These are phyloP conservation scores for Diaporthe humulicola DNA, from an alignment of 2,329 filamentous ascomycete species.

Conservation along the genomic window DNA sequence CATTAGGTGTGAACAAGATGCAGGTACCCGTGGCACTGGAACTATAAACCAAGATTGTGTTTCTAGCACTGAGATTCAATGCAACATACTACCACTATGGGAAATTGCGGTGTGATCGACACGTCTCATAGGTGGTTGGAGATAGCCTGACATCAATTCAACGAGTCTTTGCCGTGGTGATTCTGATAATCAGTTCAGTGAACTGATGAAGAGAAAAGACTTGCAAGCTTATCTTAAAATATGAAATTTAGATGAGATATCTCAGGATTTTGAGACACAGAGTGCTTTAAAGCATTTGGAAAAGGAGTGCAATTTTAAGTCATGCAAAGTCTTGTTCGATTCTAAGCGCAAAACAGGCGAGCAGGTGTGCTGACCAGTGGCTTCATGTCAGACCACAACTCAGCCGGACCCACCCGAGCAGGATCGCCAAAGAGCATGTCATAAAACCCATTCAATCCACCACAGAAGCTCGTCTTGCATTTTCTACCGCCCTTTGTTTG, in stretches of 20 bases:
- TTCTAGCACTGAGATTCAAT: not conserved
- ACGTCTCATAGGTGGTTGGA: not conserved
- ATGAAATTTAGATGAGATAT: too few relatives aligned
- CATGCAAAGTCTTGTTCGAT: slow-evolving; percentile 20
- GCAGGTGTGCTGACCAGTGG: slow-evolving; percentile 25
- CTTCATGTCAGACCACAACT: slow-evolving; percentile 32
- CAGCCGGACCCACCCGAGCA: slow-evolving; percentile 24
- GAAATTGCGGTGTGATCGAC: not conserved
- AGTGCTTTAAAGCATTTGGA: not conserved
- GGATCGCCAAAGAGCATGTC: not conserved
- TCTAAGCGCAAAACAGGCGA: slow-evolving; percentile 5
- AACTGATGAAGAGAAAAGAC: not conserved
- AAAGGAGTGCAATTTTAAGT: slow-evolving; percentile 13
- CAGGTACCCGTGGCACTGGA: not conserved
- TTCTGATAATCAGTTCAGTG: too few relatives aligned
- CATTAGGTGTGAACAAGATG: not conserved
- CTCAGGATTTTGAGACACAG: too few relatives aligned
- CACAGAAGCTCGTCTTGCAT: not conserved
- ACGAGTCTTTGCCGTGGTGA: too few relatives aligned
- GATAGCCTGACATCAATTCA: not conserved
- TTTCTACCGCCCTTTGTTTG: too few relatives aligned
- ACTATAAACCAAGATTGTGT: not conserved
- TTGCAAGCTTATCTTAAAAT: not conserved
- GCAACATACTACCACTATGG: not conserved
- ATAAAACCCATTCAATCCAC: slow-evolving; percentile 4